Evolutionary conservation across 2,329 filamentous ascomycete genomes (phyloP).

Genomic region (Colletotrichum salicis): DNA sequence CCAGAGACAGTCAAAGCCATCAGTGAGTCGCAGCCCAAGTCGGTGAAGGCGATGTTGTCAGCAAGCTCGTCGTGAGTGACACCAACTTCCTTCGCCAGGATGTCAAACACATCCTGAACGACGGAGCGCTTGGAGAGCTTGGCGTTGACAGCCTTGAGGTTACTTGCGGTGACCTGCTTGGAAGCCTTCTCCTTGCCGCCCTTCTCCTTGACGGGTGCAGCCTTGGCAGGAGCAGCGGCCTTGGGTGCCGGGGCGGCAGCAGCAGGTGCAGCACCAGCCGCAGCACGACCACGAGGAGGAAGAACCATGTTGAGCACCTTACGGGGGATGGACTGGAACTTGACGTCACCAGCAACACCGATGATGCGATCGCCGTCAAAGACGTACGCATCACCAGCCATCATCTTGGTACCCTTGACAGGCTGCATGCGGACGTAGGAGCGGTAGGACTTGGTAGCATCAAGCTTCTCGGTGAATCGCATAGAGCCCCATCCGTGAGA

Average conservation of each 20-base stretch:
- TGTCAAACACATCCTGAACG: slow-evolving; percentile 58
- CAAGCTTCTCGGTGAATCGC: slow-evolving; percentile 59
- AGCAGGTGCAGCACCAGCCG: slow-evolving; percentile 47
- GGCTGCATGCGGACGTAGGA: slow-evolving; percentile 69
- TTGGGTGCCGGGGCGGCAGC: slow-evolving; percentile 47
- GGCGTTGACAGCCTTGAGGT: slow-evolving; percentile 60
- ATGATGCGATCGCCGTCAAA: slow-evolving; percentile 63
- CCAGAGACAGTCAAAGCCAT: slow-evolving; percentile 68
- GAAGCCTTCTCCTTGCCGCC: slow-evolving; percentile 52
- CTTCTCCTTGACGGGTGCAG: slow-evolving; percentile 44
- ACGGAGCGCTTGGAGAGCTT: slow-evolving; percentile 58
- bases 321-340: slow-evolving; percentile 75
- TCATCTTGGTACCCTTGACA: slow-evolving; percentile 60
- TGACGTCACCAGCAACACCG: slow-evolving; percentile 64
- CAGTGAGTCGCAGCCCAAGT: slow-evolving; percentile 71
- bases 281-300: slow-evolving; percentile 65
- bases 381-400: slow-evolving; percentile 64
- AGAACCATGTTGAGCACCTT: slow-evolving; percentile 74
- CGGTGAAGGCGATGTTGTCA: slow-evolving; percentile 65
- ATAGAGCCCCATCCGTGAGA: slow-evolving; percentile 69
- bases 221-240: slow-evolving; percentile 45
- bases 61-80: slow-evolving; percentile 64
- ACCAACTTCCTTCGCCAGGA: slow-evolving; percentile 67
- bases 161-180: slow-evolving; percentile 57
- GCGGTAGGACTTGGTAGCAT: slow-evolving; percentile 59